phyloP scores from a whole-genome alignment of 441 rosid species.

The Oxalis stricta region DNA sequence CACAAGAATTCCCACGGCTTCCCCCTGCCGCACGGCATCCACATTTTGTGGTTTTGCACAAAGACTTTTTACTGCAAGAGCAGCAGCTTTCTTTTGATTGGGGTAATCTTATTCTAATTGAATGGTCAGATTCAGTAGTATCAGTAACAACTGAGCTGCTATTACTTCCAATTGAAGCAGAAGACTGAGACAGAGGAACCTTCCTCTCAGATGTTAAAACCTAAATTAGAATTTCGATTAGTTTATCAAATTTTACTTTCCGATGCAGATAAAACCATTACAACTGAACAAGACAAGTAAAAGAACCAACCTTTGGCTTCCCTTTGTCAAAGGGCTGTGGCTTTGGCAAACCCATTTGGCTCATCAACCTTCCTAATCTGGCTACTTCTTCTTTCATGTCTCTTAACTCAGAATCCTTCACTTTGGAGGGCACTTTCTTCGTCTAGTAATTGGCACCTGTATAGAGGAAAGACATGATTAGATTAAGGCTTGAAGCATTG shows the following conservation, averaged over 20 bases:
- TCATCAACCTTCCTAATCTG: slow-evolving; percentile 39
- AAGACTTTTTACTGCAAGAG: slow-evolving; percentile 63
- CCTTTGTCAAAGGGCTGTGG: slow-evolving; percentile 19
- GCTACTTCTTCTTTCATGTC: slow-evolving; percentile 62
- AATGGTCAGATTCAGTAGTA: slow-evolving; percentile 21
- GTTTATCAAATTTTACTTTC: neutral
- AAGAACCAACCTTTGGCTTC: slow-evolving; percentile 30
- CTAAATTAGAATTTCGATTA: slow-evolving; percentile 3
- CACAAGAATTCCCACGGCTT: slow-evolving; percentile 52
- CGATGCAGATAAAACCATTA: neutral
- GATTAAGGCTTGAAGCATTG: neutral
- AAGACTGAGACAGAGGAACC: slow-evolving; percentile 28
- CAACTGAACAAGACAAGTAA: neutral
- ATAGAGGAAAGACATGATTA: slow-evolving; percentile 8
- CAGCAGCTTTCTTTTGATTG: slow-evolving; percentile 37
- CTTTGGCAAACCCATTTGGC: slow-evolving; percentile 43
- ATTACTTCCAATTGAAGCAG: slow-evolving; percentile 27
- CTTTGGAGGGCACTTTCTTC: slow-evolving; percentile 31
- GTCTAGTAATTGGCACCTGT: slow-evolving; percentile 29
- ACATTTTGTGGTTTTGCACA: slow-evolving; percentile 68
- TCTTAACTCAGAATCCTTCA: slow-evolving; percentile 49
- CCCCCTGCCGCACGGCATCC: slow-evolving; percentile 50
- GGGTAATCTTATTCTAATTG: slow-evolving; percentile 15
- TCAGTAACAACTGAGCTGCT: slow-evolving; percentile 8
- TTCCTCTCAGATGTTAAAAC: slow-evolving; percentile 16